Evolutionary conservation across 2,329 filamentous ascomycete genomes (phyloP).

Genomic region (Aspergillus chevalieri): DNA sequence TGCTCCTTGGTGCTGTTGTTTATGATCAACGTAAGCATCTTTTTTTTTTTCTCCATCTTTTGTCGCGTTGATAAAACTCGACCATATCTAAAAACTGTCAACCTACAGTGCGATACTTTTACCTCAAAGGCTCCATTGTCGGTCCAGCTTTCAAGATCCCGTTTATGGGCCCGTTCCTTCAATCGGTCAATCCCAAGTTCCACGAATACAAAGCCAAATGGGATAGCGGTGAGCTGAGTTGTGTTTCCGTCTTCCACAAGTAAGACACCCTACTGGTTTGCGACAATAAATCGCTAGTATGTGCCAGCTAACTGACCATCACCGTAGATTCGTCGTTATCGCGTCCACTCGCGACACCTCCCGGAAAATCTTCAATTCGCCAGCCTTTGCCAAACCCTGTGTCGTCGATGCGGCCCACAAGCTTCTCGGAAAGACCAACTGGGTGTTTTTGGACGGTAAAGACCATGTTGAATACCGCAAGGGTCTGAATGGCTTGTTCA

Average conservation of each 20-base stretch:
- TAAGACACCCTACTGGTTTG: constrained; percentile 41
- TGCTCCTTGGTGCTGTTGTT: constrained; percentile 64
- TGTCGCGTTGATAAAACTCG: constrained; percentile 2
- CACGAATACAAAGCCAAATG: constrained; percentile 88
- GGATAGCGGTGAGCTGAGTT: constrained; percentile 84
- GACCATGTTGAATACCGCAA: constrained; percentile 95
- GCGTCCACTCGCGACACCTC: constrained; percentile 92
- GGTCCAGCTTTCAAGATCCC: constrained; percentile 71
- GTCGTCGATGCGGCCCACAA: constrained; percentile 93
- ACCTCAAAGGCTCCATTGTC: constrained; percentile 67
- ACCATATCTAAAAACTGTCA: constrained; percentile 4
- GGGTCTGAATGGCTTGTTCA: constrained; percentile 91
- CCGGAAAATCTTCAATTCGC: constrained; percentile 94
- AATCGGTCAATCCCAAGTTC: constrained; percentile 89
- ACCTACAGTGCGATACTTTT: constrained; percentile 63
- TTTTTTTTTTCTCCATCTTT: background rate
- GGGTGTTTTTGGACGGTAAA: constrained; percentile 96
- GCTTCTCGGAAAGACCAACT: constrained; percentile 84
- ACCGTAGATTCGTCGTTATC: constrained; percentile 82
- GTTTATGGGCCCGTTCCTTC: constrained; percentile 91
- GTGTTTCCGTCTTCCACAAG: constrained; percentile 99
- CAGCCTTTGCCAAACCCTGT: constrained; percentile 85
- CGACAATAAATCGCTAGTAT: background rate
- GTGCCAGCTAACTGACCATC: background rate
- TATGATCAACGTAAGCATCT: constrained; percentile 80